These are phyloP conservation scores for Monosporozyma aerobia DNA, from an alignment of 805 yeast species.

Conservation along the genomic window DNA sequence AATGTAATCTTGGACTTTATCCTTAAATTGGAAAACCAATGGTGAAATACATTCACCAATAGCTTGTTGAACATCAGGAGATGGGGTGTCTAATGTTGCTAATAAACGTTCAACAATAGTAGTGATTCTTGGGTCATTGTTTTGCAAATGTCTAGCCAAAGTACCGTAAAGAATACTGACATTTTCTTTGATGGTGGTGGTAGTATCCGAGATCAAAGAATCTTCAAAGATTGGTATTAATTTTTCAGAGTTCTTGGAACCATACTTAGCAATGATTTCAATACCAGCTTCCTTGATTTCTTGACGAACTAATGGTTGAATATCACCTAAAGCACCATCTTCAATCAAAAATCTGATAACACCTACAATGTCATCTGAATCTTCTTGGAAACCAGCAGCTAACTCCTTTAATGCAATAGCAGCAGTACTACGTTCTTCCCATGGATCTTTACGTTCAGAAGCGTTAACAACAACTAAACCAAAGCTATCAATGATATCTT, in stretches of 20 bases:
- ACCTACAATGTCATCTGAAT: conserved; percentile 35
- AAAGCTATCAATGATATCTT: conserved; percentile 66
- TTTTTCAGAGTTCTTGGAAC: conserved; percentile 55
- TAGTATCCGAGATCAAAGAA: conserved; percentile 34
- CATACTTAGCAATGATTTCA: conserved; percentile 56
- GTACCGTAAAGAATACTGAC: conserved; percentile 85
- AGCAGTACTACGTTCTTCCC: conserved; percentile 80
- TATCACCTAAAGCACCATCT: conserved; percentile 64
- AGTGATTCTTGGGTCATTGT: conserved; percentile 56
- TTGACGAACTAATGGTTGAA: conserved; percentile 60
- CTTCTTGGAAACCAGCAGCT: conserved; percentile 37
- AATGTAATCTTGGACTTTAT: conserved; percentile 44
- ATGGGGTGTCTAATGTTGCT: conserved; percentile 72
- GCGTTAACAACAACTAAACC: conserved; percentile 66
- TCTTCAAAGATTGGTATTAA: conserved; percentile 76
- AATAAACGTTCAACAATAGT: conserved; percentile 61
- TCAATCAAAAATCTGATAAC: conserved; percentile 57
- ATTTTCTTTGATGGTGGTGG: conserved; percentile 57
- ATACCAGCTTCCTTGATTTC: conserved; percentile 89
- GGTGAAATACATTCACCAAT: conserved; percentile 82
- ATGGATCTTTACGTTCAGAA: conserved; percentile 55
- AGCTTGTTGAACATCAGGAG: conserved; percentile 84
- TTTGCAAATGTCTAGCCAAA: conserved; percentile 71
- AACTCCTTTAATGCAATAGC: conserved; percentile 57
- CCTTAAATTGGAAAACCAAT: conserved; percentile 50